phyloP scores from a whole-genome alignment of 192 early-diverging fungal genomes.

The Geosiphon pyriformis region DNA sequence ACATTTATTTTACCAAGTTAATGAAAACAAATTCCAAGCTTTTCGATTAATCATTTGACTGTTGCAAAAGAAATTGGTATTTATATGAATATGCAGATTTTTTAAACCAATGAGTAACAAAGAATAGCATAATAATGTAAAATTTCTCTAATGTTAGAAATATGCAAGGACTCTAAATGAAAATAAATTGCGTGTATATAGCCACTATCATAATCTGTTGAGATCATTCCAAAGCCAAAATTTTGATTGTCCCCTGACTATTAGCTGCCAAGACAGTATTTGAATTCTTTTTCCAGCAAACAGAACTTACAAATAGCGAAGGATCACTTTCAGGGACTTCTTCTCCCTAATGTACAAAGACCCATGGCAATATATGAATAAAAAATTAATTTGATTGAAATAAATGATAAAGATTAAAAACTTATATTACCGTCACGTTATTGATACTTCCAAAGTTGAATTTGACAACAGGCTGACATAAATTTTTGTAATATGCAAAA shows the following conservation, averaged over 20 bases:
- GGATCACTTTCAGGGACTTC: conserved; percentile 53
- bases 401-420: conserved; percentile 30
- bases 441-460: conserved; percentile 75
- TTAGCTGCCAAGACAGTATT: conserved; percentile 81
- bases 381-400: background rate
- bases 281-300: conserved; percentile 83
- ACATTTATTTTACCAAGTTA: too few relatives aligned
- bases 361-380: background rate
- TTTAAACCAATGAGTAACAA: too few relatives aligned
- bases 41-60: too few relatives aligned
- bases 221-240: conserved; percentile 68
- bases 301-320: conserved; percentile 79
- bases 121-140: too few relatives aligned
- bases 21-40: too few relatives aligned
- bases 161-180: too few relatives aligned
- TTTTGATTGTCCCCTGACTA: conserved; percentile 84
- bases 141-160: too few relatives aligned
- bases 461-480: conserved; percentile 68
- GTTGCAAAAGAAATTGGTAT: too few relatives aligned
- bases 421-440: conserved; percentile 57
- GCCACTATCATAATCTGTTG: too few relatives aligned
- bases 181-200: too few relatives aligned
- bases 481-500: conserved; percentile 74
- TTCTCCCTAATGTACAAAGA: conserved; percentile 43
- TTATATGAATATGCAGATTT: too few relatives aligned